Evolutionary conservation across 106 monocot genomes (phyloP).

Genomic region (Gastrodia elata): DNA sequence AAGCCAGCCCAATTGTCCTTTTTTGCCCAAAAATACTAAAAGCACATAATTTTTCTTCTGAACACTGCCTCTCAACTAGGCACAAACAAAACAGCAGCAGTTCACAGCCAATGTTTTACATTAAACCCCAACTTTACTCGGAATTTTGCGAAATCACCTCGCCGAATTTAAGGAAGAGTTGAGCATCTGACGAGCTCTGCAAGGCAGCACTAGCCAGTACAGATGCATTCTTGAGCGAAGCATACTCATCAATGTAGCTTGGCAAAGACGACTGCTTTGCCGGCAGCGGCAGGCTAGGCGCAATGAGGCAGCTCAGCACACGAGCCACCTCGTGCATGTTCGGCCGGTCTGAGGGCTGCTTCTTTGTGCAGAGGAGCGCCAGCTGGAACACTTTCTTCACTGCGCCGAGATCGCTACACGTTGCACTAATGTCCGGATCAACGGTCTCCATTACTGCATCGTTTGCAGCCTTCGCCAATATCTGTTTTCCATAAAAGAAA

Average conservation of each 20-base stretch:
- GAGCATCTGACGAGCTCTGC: slow-evolving; percentile 57
- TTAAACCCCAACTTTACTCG: not conserved
- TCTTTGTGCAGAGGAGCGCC: slow-evolving; percentile 84
- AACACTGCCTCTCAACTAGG: too few relatives aligned
- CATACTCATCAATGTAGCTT: slow-evolving; percentile 59
- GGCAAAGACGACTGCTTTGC: slow-evolving; percentile 22
- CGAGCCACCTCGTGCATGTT: slow-evolving; percentile 94
- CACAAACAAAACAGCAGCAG: too few relatives aligned
- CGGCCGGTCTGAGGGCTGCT: slow-evolving; percentile 77
- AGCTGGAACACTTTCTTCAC: slow-evolving; percentile 87
- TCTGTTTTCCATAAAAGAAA: slow-evolving; percentile 28
- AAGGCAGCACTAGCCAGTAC: slow-evolving; percentile 42
- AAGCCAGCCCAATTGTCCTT: too few relatives aligned
- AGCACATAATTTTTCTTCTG: too few relatives aligned
- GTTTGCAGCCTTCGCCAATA: slow-evolving; percentile 56
- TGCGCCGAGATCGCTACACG: slow-evolving; percentile 55
- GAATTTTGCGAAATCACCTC: slow-evolving; percentile 88
- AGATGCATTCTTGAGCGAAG: slow-evolving; percentile 43
- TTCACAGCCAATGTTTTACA: too few relatives aligned
- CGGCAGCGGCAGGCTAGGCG: slow-evolving; percentile 9
- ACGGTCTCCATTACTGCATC: slow-evolving; percentile 90
- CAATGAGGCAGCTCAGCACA: slow-evolving; percentile 54
- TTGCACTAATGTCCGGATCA: slow-evolving; percentile 50
- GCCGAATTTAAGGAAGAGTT: slow-evolving; percentile 84
- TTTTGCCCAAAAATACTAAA: too few relatives aligned